A percentile compares a stretch with the other conserved stretches of the same genome.
Conservation (phyloP, 805 yeast genomes). For the Sugiyamaella boreocaroliniensis region DNA sequence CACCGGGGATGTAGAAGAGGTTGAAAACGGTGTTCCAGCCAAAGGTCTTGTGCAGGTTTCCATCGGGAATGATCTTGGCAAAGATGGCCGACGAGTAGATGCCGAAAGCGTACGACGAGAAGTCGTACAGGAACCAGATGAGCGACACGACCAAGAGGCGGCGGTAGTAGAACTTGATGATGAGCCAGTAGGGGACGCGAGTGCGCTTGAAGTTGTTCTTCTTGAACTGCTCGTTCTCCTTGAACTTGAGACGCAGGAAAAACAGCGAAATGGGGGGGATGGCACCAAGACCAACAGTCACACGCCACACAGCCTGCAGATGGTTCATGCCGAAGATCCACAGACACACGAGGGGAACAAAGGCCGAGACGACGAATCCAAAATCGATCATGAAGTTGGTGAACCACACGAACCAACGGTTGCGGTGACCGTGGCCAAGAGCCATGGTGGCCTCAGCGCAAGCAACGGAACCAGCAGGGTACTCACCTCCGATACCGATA, state of each 20-base stretch:
- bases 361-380: slow-evolving; percentile 78
- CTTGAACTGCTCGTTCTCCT: slow-evolving; percentile 65
- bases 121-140: slow-evolving; percentile 90
- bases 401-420: slow-evolving; percentile 83
- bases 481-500: slow-evolving; percentile 90
- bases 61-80: slow-evolving; percentile 49
- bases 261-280: slow-evolving; percentile 77
- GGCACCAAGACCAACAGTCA: slow-evolving; percentile 84
- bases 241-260: slow-evolving; percentile 66
- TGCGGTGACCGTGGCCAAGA: slow-evolving; percentile 75
- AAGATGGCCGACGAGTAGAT: slow-evolving; percentile 73
- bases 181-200: slow-evolving; percentile 57
- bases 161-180: slow-evolving; percentile 78
- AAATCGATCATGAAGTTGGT: slow-evolving; percentile 81
- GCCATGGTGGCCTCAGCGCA: slow-evolving; percentile 84
- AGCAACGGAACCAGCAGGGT: slow-evolving; percentile 89
- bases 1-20: slow-evolving; percentile 84
- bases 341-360: slow-evolving; percentile 77
- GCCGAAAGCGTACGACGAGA: slow-evolving; percentile 81
- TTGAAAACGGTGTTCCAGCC: slow-evolving; percentile 92
- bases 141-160: slow-evolving; percentile 62
- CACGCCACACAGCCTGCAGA: slow-evolving; percentile 83
- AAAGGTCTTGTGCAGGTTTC: slow-evolving; percentile 62
- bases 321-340: slow-evolving; percentile 73
- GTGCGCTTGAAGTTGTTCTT: slow-evolving; percentile 63